Evolutionary conservation across 1,139 yeast genomes (phyloP).

Genomic region (Geotrichum phurueaensis): DNA sequence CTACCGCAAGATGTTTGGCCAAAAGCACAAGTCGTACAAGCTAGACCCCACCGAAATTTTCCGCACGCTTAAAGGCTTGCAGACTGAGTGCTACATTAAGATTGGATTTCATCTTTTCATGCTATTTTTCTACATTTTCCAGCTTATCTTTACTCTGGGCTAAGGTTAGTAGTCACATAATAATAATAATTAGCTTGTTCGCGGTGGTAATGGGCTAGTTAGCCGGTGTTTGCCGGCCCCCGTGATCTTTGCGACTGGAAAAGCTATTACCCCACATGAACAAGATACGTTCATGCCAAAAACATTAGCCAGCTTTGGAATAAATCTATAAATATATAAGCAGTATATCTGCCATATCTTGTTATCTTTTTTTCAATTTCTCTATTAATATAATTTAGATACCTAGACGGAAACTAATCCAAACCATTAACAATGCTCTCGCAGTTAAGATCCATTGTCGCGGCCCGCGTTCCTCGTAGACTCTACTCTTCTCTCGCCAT

Average conservation of each 20-base stretch:
- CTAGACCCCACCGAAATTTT: conserved; percentile 93
- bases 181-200: background rate
- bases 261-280: background rate
- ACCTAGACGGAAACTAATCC: background rate
- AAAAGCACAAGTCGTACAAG: conserved; percentile 54
- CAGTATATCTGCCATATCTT: background rate
- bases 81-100: conserved; percentile 80
- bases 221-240: conserved; percentile 4
- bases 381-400: background rate
- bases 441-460: too few species aligned
- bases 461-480: background rate
- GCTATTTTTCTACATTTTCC: conserved; percentile 87
- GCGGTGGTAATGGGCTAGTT: background rate
- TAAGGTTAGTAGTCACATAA: background rate
- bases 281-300: background rate
- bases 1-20: conserved; percentile 50
- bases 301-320: background rate
- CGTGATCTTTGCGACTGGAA: background rate
- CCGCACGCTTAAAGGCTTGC: conserved; percentile 81
- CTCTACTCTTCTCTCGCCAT: conserved; percentile 16
- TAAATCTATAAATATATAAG: background rate
- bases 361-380: background rate
- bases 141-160: conserved; percentile 53
- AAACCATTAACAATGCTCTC: background rate
- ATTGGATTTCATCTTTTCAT: conserved; percentile 78